Evolutionary conservation across 495 filamentous ascomycete species (phyloP).

Genomic region (Cetradonia linearis): DNA sequence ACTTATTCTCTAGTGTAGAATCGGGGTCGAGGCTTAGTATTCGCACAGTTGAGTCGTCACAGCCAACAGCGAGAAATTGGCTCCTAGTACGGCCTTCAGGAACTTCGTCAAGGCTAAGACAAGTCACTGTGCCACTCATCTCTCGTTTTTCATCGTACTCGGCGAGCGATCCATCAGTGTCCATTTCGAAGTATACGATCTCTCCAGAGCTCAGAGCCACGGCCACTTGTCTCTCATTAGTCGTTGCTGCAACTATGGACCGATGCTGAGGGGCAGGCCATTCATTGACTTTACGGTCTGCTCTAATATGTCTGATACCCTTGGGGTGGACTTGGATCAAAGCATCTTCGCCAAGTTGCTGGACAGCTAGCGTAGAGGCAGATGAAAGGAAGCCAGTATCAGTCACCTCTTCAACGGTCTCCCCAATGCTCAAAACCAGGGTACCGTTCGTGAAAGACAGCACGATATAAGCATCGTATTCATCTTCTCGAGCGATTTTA

Average conservation of each 20-base stretch:
- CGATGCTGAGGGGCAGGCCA: conserved; percentile 91
- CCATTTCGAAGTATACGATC: conserved; percentile 97
- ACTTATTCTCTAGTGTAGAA: conserved; percentile 80
- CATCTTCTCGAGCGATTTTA: conserved; percentile 69
- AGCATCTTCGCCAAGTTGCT: conserved; percentile 87
- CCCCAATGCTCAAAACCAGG: conserved; percentile 84
- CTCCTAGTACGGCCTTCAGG: conserved; percentile 79
- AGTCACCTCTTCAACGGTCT: conserved; percentile 89
- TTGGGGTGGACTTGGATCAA: conserved; percentile 91
- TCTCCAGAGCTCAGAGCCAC: conserved; percentile 90
- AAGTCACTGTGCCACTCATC: conserved; percentile 93
- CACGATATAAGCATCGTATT: conserved; percentile 74
- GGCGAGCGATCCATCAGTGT: conserved; percentile 75
- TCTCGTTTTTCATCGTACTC: conserved; percentile 93
- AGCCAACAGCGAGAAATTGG: conserved; percentile 88
- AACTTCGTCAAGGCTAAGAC: conserved; percentile 84
- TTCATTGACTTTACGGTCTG: conserved; percentile 75
- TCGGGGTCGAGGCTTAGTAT: conserved; percentile 86
- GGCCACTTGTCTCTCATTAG: conserved; percentile 87
- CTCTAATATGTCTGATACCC: conserved; percentile 80
- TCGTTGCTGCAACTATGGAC: conserved; percentile 89
- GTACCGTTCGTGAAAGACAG: conserved; percentile 62
- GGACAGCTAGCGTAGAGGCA: conserved; percentile 80
- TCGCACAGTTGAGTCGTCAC: conserved; percentile 90
- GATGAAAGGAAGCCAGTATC: conserved; percentile 83